phyloP scores from a whole-genome alignment of 345 rosid species.

The Sonneratia alba region DNA sequence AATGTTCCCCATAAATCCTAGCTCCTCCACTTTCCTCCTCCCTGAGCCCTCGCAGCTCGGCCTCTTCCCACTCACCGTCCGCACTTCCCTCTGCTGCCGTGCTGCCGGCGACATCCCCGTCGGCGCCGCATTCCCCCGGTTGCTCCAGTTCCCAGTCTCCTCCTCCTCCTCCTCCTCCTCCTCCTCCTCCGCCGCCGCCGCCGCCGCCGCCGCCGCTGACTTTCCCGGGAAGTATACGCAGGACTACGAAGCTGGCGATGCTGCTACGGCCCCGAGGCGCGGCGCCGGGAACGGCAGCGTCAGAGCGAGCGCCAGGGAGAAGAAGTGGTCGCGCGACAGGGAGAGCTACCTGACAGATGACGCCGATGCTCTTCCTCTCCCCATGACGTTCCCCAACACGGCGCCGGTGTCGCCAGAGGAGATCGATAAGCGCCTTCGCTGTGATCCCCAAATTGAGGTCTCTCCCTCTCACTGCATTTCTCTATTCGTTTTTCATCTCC shows the following conservation, averaged over 20 bases:
- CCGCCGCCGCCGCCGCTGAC: constrained; percentile 33
- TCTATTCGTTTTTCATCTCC: not conserved
- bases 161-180: constrained; percentile 14
- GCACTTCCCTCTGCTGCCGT: constrained; percentile 45
- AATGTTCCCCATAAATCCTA: constrained; percentile 57
- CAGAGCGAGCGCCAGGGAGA: constrained; percentile 52
- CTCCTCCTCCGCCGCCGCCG: constrained; percentile 33
- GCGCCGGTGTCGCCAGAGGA: constrained; percentile 68
- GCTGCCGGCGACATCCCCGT: constrained; percentile 47
- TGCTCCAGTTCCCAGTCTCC: constrained; percentile 28
- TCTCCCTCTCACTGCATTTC: constrained; percentile 4
- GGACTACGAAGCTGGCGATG: constrained; percentile 27
- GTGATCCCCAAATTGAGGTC: constrained; percentile 73
- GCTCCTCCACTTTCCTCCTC: constrained; percentile 26
- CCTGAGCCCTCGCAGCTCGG: constrained; percentile 21
- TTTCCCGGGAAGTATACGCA: constrained; percentile 41
- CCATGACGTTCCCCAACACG: constrained; percentile 81
- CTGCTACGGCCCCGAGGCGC: constrained; percentile 15
- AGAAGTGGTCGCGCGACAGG: constrained; percentile 66
- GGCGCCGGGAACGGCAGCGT: constrained; percentile 21
- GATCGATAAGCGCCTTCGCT: constrained; percentile 59
- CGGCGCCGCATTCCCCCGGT: constrained; percentile 36
- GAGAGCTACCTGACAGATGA: constrained; percentile 69
- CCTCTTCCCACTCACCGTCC: constrained; percentile 9
- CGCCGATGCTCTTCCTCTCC: constrained; percentile 79